Base-by-base conservation (phyloP, 2,329 filamentous ascomycete species). In the Sporothrix variecibatus region DNA sequence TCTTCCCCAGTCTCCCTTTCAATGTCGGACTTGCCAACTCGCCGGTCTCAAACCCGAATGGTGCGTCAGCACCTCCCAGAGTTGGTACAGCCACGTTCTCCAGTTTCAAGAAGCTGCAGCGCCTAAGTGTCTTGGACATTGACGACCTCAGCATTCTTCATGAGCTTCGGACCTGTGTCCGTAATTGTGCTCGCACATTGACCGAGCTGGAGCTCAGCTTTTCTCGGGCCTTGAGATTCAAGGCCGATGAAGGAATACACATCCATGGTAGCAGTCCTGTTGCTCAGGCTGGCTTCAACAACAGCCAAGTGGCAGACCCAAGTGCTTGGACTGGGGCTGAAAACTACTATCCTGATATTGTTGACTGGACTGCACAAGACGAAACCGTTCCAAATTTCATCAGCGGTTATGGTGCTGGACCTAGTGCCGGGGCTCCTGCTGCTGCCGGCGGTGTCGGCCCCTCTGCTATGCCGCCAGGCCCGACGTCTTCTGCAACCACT, bases 131-230 rank as follows among this genome's bases (percentile, higher is more conserved):
- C 7, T 82, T 91, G 46, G 89, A 92, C 75, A 90, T 92, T 71
- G 89, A 91, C 75, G 85, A 81, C 38, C 81, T 90, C 4, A 87
- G 90, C 46, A 82, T 88, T 43, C 78, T 90, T 15, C 79, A 83
- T 1, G 90, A 91, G 79, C 83, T 92, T 75, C 86, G 85, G 75
- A 78, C 83, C 5, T 90, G 88, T 77, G 81, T 92, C 31, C 83
- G 82, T 12, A 87, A 87, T 76, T 91, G 87, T 0, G 84, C 86
- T 1, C 83, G 86, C 1, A 88, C 88, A 0, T 81, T 92, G 28
- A 86, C 82, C 28, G 85, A 86, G 64, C 81, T 92, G 34, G 85
- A 86, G 70, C 80, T 92, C 17, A 91, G 90, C 4, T 86, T 92
- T 74, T 91, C 89, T 0, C 83, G 87, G 46, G 75, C 77, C 2